phyloP scores from a whole-genome alignment of 179 eudicot genomes.

The Beta macrorhiza region DNA sequence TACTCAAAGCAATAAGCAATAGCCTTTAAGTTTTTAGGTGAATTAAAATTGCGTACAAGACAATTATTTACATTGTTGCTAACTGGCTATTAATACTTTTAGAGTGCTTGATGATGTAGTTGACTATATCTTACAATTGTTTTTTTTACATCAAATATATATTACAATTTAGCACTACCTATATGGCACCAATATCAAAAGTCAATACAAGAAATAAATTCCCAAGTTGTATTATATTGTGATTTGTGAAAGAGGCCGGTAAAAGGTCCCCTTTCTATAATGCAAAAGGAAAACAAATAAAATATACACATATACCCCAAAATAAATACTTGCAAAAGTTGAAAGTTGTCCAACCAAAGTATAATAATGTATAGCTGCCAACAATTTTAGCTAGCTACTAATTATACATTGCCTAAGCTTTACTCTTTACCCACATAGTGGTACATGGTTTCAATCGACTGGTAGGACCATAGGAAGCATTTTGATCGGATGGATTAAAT shows the following conservation, averaged over 20 bases:
- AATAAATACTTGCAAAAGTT: not conserved
- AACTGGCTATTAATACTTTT: no score
- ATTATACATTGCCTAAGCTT: conserved; percentile 39
- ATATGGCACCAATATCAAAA: conserved; percentile 11
- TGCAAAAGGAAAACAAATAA: not conserved
- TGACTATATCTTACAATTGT: no score
- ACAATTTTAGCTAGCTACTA: conserved; percentile 4
- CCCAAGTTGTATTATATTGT: no score
- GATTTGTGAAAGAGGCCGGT: not conserved
- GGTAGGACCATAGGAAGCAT: not conserved
- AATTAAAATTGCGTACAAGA: no score
- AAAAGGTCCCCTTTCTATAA: not conserved
- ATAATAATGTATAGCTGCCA: conserved; percentile 6
- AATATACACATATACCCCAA: not conserved
- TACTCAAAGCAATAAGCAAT: no score
- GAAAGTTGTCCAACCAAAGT: not conserved
- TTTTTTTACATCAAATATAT: no score
- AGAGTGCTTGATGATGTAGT: no score
- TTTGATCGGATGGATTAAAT: no score
- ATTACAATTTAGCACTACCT: no score
- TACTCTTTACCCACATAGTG: conserved; percentile 36
- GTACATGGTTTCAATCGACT: conserved; percentile 8
- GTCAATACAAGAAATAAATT: conserved; percentile 4
- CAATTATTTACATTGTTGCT: no score
- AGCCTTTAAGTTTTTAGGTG: no score